Evolutionary conservation across 371 early-diverging fungal genomes (phyloP).

Genomic region (Lichtheimia ramosa): DNA sequence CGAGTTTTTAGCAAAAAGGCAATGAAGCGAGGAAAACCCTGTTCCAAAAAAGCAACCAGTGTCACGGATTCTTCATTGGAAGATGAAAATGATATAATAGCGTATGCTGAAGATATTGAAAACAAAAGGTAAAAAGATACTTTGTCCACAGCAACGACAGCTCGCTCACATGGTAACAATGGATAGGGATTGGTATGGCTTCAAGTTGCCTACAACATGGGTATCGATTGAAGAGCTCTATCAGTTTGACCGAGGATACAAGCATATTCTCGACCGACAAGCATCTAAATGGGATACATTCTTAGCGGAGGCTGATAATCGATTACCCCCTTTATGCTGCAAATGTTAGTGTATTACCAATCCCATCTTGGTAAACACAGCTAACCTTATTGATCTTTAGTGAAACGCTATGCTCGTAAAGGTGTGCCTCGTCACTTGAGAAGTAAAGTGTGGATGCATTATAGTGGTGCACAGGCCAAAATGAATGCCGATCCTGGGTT

Average conservation of each 20-base stretch:
- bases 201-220: slow-evolving; percentile 56
- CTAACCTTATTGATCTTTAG: background rate
- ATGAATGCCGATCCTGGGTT: slow-evolving; percentile 54
- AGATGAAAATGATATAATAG: too few species aligned
- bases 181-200: slow-evolving; percentile 63
- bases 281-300: slow-evolving; percentile 50
- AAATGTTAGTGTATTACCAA: slow-evolving; percentile 40
- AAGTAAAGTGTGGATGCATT: slow-evolving; percentile 64
- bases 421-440: slow-evolving; percentile 4
- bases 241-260: slow-evolving; percentile 51
- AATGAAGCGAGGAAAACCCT: too few species aligned
- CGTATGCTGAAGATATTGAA: too few species aligned
- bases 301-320: slow-evolving; percentile 38
- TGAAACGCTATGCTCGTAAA: slow-evolving; percentile 11
- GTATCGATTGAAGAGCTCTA: slow-evolving; percentile 42
- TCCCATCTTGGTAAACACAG: background rate
- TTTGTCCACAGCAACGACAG: too few species aligned
- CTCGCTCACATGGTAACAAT: background rate
- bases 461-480: slow-evolving; percentile 69
- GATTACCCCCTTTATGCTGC: slow-evolving; percentile 45
- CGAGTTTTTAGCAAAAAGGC: too few species aligned
- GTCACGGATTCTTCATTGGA: too few species aligned
- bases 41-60: too few species aligned
- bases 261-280: slow-evolving; percentile 45
- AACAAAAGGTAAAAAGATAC: too few species aligned